Percentiles rank a stretch among this genome's conserved stretches.
These are phyloP conservation scores for Rhizopus stolonifer DNA, from an alignment of 371 early-diverging fungal species.

Conservation along the genomic window DNA sequence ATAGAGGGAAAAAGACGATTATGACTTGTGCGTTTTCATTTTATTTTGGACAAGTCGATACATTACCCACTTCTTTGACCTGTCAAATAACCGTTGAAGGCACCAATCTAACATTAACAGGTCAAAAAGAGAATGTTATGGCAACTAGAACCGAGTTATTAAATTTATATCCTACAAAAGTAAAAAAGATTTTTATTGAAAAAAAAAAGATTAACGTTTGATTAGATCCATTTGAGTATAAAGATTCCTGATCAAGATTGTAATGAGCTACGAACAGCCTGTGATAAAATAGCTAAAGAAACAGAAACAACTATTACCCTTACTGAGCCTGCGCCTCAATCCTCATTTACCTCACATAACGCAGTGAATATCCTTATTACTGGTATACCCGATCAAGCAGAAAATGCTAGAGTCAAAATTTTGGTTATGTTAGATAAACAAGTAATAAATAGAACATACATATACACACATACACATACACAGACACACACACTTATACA, in stretches of 20 bases:
- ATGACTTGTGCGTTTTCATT: constrained; percentile 30
- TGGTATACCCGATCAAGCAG: constrained; percentile 44
- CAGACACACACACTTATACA: too few relatives aligned
- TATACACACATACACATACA: too few relatives aligned
- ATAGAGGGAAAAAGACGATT: constrained; percentile 4
- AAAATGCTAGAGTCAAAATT: constrained; percentile 38
- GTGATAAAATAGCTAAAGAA: constrained; percentile 41
- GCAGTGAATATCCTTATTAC: constrained; percentile 37
- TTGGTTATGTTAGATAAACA: constrained; percentile 45
- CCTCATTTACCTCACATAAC: constrained; percentile 40
- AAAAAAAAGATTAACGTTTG: background rate
- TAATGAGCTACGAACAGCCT: constrained; percentile 16
- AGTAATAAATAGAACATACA: constrained; percentile 21
- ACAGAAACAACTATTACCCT: constrained; percentile 36
- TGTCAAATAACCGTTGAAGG: constrained; percentile 38
- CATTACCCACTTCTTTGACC: constrained; percentile 37
- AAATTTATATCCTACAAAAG: constrained; percentile 42
- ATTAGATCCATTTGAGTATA: constrained; percentile 37
- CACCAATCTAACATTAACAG: constrained; percentile 44
- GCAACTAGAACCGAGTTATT: constrained; percentile 47
- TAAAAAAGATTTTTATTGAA: constrained; percentile 17
- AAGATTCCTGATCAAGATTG: constrained; percentile 46
- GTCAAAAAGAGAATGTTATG: constrained; percentile 39
- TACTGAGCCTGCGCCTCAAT: constrained; percentile 28
- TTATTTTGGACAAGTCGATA: constrained; percentile 27